Evolutionary conservation across 305 asterid species (phyloP), one percentile per base, ranked within the genome.

Genomic region (Fraxinus sp.): DNA sequence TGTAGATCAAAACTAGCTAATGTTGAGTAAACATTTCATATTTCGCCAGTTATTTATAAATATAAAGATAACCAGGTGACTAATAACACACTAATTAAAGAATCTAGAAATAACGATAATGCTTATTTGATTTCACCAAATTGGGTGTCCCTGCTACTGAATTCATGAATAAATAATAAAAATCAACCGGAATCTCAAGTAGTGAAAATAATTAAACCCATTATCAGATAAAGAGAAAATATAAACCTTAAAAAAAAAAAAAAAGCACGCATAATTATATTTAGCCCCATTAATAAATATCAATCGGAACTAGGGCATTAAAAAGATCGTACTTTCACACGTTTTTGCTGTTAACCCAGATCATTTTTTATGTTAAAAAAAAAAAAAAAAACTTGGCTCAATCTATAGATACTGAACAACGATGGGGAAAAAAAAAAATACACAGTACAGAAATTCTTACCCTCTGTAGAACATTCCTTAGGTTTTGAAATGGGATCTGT

Each of bases 391-490:
- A 35, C 55, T 44, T 46, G 24, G 59, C 30, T 35, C 28, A 24
- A 36, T 32, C 59, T 64, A 76, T 24, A 77, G 73, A 66, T 71
- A 26, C 71, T 18, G 46, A 78, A 71, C 64, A 32, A 20, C 24
- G 7, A 9, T 2, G 7, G 1, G 2, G 74, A 39, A 0, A 7
- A 18, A 59, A 14, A 41, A 13, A 46, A 46, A 46, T 46, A 46
- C 18, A 39, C 3, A n/a, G 57, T 20, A 16, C 20, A 24, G 72
- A 64, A 64, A 64, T n/a, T 76, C 82, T 85, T 49, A 85, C 88
- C 88, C 85, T 82, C 88, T 82, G 83, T 85, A 79, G 68, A 82
- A 85, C 85, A 82, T 85, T 49, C 57, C 57, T 24, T 26, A 24
- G 33, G 74, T 24, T 59, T 59, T 14, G 39, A 16, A 66, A 37